A percentile compares a stretch with the other conserved stretches of the same genome.
Evolutionary conservation across 129 eudicot genomes (phyloP).

Genomic region (Rutidosis leptorrhynchoides): DNA sequence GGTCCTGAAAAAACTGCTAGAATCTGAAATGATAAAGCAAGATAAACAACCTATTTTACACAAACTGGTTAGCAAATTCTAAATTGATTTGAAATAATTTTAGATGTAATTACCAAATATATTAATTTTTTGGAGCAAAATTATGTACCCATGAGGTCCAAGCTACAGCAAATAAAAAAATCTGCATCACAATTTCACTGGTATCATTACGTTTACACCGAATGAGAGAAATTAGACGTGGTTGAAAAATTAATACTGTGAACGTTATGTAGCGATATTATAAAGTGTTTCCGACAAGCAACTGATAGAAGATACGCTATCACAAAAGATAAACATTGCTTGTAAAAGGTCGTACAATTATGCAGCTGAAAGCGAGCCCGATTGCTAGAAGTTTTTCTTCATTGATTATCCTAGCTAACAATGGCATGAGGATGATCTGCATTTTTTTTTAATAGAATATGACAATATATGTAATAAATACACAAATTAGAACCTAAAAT

Average conservation of each 20-base stretch:
- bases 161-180: slow-evolving; percentile 63
- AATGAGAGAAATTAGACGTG: too few species aligned
- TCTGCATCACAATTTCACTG: slow-evolving; percentile 41
- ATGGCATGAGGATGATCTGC: slow-evolving; percentile 80
- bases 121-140: slow-evolving; percentile 1
- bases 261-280: too few species aligned
- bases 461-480: not conserved
- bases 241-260: too few species aligned
- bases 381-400: slow-evolving; percentile 68
- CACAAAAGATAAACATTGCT: not conserved
- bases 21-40: slow-evolving; percentile 52
- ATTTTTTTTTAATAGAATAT: slow-evolving; percentile 16
- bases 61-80: slow-evolving; percentile 11
- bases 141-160: slow-evolving; percentile 78
- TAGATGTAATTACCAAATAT: not conserved
- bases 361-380: slow-evolving; percentile 59
- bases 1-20: slow-evolving; percentile 59
- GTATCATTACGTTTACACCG: too few species aligned
- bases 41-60: slow-evolving; percentile 61
- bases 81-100: slow-evolving; percentile 9
- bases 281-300: too few species aligned
- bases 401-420: slow-evolving; percentile 51
- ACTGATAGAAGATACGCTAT: too few species aligned
- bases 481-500: not conserved
- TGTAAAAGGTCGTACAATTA: slow-evolving; percentile 39